phyloP scores from a whole-genome alignment of 2,329 filamentous ascomycete species.

The Sphaerulina vaccinii region DNA sequence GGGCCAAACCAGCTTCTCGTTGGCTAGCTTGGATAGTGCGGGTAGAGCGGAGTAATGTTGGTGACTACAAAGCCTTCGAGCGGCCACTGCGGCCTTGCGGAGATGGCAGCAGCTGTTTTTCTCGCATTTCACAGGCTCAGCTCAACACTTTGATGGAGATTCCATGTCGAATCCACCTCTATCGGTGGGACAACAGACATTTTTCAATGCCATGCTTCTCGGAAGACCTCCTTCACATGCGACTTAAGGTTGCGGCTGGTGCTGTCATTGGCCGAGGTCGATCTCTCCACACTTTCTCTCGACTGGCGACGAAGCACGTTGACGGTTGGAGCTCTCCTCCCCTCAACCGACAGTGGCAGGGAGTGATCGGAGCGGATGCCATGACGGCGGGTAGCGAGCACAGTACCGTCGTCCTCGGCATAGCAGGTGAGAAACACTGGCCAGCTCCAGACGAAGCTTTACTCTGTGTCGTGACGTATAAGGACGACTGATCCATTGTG shows the following conservation, averaged over 20 bases:
- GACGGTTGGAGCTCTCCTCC: slow-evolving; percentile 4
- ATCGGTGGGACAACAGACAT: too few relatives aligned
- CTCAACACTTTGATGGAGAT: slow-evolving; percentile 11
- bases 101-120: slow-evolving; percentile 1
- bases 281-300: slow-evolving; percentile 14
- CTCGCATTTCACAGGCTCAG: slow-evolving; percentile 3
- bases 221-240: slow-evolving; percentile 11
- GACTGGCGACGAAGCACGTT: not conserved
- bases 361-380: slow-evolving; percentile 20
- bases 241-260: slow-evolving; percentile 16
- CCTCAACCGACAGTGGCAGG: slow-evolving; percentile 17
- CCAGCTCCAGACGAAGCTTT: slow-evolving; percentile 18
- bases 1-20: slow-evolving; percentile 13
- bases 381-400: slow-evolving; percentile 19
- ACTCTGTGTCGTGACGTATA: slow-evolving; percentile 25
- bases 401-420: slow-evolving; percentile 21
- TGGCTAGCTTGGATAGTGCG: slow-evolving; percentile 17
- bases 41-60: slow-evolving; percentile 15
- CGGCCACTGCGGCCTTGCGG: slow-evolving; percentile 11
- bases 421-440: slow-evolving; percentile 10
- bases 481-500: slow-evolving; percentile 16
- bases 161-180: slow-evolving; percentile 1
- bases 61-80: slow-evolving; percentile 17
- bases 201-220: slow-evolving; percentile 5
- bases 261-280: slow-evolving; percentile 14